Percentiles rank a stretch among this genome's conserved stretches.
phyloP scores from a whole-genome alignment of 208 protist genomes.

The Leptomonas pyrrhocoris region DNA sequence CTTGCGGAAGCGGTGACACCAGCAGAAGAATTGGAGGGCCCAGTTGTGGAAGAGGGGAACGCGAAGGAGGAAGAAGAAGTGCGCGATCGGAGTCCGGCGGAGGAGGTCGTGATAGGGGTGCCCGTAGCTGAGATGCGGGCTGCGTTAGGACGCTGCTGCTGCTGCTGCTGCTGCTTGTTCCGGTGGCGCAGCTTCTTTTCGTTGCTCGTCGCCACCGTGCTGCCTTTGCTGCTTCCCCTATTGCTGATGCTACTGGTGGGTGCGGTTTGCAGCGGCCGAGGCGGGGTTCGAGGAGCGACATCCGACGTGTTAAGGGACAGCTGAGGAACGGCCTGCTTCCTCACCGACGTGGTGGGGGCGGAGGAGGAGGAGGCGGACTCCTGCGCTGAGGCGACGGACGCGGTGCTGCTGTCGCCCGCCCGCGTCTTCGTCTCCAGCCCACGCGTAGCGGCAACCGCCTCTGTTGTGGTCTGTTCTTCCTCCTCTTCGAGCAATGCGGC shows the following conservation, averaged over 20 bases:
- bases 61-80: not conserved
- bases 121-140: not conserved
- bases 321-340: not conserved
- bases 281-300: not conserved
- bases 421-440: not conserved
- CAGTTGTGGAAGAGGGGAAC: not conserved
- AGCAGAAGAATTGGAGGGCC: not conserved
- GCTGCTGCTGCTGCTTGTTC: not conserved
- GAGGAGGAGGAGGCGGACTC: not conserved
- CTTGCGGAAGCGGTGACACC: not conserved
- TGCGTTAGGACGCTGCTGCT: not conserved
- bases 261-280: not conserved
- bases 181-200: slow-evolving; percentile 9
- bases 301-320: not conserved
- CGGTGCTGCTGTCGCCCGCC: not conserved
- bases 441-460: not conserved
- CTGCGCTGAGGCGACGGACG: not conserved
- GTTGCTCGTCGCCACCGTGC: not conserved
- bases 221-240: not conserved
- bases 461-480: not conserved
- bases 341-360: not conserved
- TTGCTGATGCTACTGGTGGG: not conserved
- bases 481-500: not conserved
- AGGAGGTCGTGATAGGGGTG: not conserved
- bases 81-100: not conserved